These are phyloP conservation scores for Eutypella sp. DNA, from an alignment of 2,329 filamentous ascomycete genomes.

Conservation along the genomic window DNA sequence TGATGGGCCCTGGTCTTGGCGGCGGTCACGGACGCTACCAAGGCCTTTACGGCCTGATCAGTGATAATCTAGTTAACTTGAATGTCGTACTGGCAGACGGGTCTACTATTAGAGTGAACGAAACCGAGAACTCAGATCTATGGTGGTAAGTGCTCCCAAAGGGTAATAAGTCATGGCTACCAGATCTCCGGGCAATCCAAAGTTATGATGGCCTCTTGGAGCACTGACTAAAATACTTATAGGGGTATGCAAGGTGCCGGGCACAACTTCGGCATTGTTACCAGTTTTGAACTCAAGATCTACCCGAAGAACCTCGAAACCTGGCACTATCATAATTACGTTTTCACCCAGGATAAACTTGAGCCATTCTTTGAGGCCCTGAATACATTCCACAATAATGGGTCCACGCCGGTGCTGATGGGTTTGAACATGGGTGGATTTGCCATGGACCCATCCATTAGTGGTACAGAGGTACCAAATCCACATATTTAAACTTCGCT, in stretches of 20 bases:
- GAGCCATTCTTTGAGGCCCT: slow-evolving; percentile 10
- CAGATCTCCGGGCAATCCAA: no score
- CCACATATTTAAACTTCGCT: background rate
- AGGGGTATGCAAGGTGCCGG: slow-evolving; percentile 1
- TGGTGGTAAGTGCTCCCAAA: no score
- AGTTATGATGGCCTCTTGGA: no score
- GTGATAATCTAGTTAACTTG: slow-evolving; percentile 11
- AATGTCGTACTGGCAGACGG: slow-evolving; percentile 17
- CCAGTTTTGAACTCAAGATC: slow-evolving; percentile 11
- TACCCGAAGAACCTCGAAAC: slow-evolving; percentile 15
- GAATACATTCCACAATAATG: slow-evolving; percentile 9
- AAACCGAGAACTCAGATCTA: no score
- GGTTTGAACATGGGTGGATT: background rate
- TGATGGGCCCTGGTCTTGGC: slow-evolving; percentile 18
- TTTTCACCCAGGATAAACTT: slow-evolving; percentile 10
- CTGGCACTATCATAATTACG: slow-evolving; percentile 14
- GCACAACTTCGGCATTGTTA: slow-evolving; percentile 4
- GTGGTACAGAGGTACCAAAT: background rate
- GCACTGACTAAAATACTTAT: no score
- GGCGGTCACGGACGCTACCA: slow-evolving; percentile 20
- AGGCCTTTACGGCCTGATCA: slow-evolving; percentile 20
- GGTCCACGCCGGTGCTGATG: background rate
- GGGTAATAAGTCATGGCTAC: no score
- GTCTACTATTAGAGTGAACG: slow-evolving; percentile 4
- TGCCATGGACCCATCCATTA: slow-evolving; percentile 3